Percentiles rank a stretch among this genome's conserved stretches.
Conservation (phyloP, 352 stramenopile species). For the Saprolegnia diclina region DNA sequence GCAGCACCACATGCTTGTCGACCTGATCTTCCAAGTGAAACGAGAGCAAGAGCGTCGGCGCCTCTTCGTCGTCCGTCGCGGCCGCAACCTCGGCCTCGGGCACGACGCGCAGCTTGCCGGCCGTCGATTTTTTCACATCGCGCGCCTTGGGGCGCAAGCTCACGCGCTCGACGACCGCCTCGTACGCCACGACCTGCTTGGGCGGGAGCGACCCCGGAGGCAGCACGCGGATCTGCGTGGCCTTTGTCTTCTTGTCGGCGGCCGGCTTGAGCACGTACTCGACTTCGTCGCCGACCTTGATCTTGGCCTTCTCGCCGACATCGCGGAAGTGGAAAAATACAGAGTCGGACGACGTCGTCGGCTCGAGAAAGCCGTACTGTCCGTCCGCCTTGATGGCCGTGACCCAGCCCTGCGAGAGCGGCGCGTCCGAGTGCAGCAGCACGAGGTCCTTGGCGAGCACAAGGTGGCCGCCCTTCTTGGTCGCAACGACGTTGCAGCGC, state of each 20-base stretch:
- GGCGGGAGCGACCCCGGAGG: slow-evolving; percentile 57
- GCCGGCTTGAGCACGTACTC: slow-evolving; percentile 42
- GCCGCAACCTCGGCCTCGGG: slow-evolving; percentile 14
- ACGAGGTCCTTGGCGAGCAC: slow-evolving; percentile 58
- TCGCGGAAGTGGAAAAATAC: slow-evolving; percentile 82
- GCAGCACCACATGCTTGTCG: slow-evolving; percentile 48
- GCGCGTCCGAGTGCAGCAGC: slow-evolving; percentile 35
- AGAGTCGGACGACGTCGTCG: slow-evolving; percentile 33
- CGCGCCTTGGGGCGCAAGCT: slow-evolving; percentile 44
- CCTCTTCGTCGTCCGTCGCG: slow-evolving; percentile 19
- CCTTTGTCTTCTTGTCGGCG: slow-evolving; percentile 77
- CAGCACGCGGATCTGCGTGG: slow-evolving; percentile 42
- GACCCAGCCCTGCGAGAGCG: slow-evolving; percentile 52
- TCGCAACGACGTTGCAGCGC: slow-evolving; percentile 46
- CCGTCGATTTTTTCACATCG: slow-evolving; percentile 45
- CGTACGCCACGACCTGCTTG: slow-evolving; percentile 33
- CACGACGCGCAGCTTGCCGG: slow-evolving; percentile 48
- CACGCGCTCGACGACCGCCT: slow-evolving; percentile 51
- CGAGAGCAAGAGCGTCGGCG: slow-evolving; percentile 35
- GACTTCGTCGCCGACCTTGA: slow-evolving; percentile 72
- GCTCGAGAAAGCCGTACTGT: slow-evolving; percentile 67
- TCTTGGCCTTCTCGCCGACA: slow-evolving; percentile 45
- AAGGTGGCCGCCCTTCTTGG: slow-evolving; percentile 64
- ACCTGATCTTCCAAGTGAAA: slow-evolving; percentile 68
- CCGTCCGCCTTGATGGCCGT: slow-evolving; percentile 55